Evolutionary conservation across 108 stramenopile species (phyloP).

Genomic region (Epipyxis sp.): DNA sequence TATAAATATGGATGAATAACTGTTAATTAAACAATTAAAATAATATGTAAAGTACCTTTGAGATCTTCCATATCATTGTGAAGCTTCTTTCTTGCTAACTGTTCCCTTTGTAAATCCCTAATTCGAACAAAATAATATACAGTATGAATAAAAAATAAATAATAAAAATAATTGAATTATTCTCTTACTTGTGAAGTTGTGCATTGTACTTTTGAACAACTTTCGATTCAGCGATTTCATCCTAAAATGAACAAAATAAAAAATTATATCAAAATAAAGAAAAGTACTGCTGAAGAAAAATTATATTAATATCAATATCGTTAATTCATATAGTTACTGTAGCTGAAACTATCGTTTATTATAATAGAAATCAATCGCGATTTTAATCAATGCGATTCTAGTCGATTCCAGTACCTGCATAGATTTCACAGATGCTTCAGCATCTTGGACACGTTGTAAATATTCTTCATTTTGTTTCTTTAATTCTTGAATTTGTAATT

Average conservation of each 20-base stretch:
- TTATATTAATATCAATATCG: too few species aligned
- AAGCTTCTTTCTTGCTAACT: constrained; percentile 50
- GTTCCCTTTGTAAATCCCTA: constrained; percentile 20
- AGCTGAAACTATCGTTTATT: too few species aligned
- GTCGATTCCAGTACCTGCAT: too few species aligned
- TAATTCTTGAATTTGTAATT: neutral
- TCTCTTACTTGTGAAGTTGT: constrained; percentile 51
- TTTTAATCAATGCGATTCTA: too few species aligned
- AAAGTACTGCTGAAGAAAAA: too few species aligned
- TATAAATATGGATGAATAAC: too few species aligned
- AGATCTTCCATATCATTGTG: constrained; percentile 68
- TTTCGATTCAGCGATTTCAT: constrained; percentile 43
- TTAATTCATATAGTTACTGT: too few species aligned
- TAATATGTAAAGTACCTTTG: constrained; percentile 46
- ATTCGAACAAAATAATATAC: neutral
- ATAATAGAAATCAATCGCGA: too few species aligned
- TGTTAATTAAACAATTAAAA: too few species aligned
- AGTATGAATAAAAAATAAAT: neutral
- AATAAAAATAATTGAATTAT: neutral
- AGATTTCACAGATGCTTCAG: neutral
- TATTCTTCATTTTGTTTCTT: neutral
- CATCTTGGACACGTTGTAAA: neutral
- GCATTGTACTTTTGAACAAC: constrained; percentile 52
- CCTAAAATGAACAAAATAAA: too few species aligned
- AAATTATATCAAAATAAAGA: too few species aligned